phyloP scores from a whole-genome alignment of 2,329 filamentous ascomycete species.

The Ceratocystis lukuohia region DNA sequence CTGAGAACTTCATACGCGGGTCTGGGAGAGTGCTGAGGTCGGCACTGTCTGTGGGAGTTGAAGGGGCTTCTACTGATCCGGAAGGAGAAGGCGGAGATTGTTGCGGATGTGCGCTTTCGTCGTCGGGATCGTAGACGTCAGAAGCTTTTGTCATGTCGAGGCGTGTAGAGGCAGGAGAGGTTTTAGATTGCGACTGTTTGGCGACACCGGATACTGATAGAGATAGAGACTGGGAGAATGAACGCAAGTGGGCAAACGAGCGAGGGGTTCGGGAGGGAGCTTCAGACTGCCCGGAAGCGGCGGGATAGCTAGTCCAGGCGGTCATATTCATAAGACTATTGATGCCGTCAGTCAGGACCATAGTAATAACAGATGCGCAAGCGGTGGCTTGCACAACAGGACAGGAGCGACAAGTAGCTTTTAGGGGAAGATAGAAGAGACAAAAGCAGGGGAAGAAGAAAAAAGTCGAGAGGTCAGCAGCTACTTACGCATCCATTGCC shows the following conservation, averaged over 20 bases:
- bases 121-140: slow-evolving; percentile 18
- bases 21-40: slow-evolving; percentile 58
- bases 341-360: slow-evolving; percentile 17
- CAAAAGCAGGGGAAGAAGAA: background rate
- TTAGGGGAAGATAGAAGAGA: background rate
- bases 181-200: slow-evolving; percentile 2
- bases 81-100: slow-evolving; percentile 10
- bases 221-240: slow-evolving; percentile 17
- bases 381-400: background rate
- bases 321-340: slow-evolving; percentile 41
- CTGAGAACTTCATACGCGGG: slow-evolving; percentile 38
- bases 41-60: slow-evolving; percentile 37
- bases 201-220: background rate
- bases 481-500: slow-evolving; percentile 8
- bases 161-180: slow-evolving; percentile 7
- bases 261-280: slow-evolving; percentile 15
- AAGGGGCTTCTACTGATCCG: background rate
- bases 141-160: slow-evolving; percentile 14
- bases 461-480: background rate
- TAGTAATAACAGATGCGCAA: background rate
- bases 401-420: no score
- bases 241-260: slow-evolving; percentile 16
- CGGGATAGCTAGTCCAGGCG: slow-evolving; percentile 37
- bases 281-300: slow-evolving; percentile 11
- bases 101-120: slow-evolving; percentile 13